Base-by-base conservation (phyloP, 371 early-diverging fungal species). In the Mortierella polycephala region DNA sequence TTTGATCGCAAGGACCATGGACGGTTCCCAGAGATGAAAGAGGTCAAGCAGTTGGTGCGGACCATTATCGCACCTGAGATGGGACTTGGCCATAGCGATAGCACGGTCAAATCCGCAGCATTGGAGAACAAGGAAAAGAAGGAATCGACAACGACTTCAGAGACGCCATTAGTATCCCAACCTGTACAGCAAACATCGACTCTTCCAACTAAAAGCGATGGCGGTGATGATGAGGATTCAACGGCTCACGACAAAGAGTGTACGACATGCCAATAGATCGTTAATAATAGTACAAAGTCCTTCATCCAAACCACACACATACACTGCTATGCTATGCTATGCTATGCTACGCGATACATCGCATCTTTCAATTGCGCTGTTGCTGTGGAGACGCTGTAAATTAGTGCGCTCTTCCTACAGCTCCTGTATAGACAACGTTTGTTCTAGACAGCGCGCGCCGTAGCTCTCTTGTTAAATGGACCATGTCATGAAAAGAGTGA, bases 11-110 rank as follows among this genome's bases (percentile, higher is more conserved):
- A 90, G 71, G 79, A 85, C 16, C 84, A 86, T 61, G 86, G 86
- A 13, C 63, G 90, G 41, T 91, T 92, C 67, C 92, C 92, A 10
- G 92, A 92, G 74, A 85, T 92, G 83, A 92, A 92, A 74, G 91
- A 91, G 65, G 74, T 90, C 75, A 92, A 92, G 83, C 92, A 91
- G 81, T 74, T 88, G 18, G 85, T 91, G 2, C 82, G 92, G 55
- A 87, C 90, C 59, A 72, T 84, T 46, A 84, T 92, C 57, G 88
- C 89, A 10, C 93, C 93, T 0, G 85, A 84, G 30, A 88, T 88
- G 86, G 75, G 83, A 7, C 84, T 92, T n/a, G 93, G 93, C 23
- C 93, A 92, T 54, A 87, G 87, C 60, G 88, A 88, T 53, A 72
- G 60, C 21, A 47, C 73, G n/a, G 79, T 79, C 49, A 79, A 79